Conservation (phyloP, 495 filamentous ascomycete species). For the Clavariopsis aquatica region DNA sequence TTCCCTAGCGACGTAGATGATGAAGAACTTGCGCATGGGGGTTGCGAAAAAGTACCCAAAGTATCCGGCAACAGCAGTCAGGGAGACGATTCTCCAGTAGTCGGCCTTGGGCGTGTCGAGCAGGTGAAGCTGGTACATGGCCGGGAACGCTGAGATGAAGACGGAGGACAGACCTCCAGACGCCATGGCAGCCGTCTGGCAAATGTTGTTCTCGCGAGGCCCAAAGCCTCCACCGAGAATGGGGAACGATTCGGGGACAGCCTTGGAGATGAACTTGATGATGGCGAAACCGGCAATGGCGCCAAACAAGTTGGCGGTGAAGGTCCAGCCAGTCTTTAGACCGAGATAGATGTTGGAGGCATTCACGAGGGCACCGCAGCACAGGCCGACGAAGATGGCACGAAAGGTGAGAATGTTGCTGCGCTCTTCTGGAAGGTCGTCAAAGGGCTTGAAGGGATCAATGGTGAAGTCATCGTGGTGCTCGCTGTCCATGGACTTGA, state of each 20-base stretch:
- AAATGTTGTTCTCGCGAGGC: constrained; percentile 67
- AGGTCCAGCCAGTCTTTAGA: constrained; percentile 67
- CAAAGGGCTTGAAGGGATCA: constrained; percentile 42
- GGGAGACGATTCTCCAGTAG: constrained; percentile 60
- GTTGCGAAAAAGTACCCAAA: constrained; percentile 70
- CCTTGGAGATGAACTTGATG: constrained; percentile 56
- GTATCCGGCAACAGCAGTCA: constrained; percentile 65
- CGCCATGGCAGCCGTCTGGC: constrained; percentile 65
- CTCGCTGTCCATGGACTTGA: constrained; percentile 25
- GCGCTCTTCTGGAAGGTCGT: constrained; percentile 42
- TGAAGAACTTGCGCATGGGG: constrained; percentile 68
- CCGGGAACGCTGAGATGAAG: constrained; percentile 65
- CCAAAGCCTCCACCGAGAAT: constrained; percentile 63
- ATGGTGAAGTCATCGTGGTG: constrained; percentile 29
- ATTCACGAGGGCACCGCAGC: constrained; percentile 62
- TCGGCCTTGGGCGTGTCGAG: constrained; percentile 55
- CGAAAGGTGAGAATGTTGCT: constrained; percentile 58
- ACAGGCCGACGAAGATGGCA: constrained; percentile 57
- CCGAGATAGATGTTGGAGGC: constrained; percentile 68
- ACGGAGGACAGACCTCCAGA: constrained; percentile 64
- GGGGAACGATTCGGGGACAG: constrained; percentile 52
- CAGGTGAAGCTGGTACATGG: constrained; percentile 61
- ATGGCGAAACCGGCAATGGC: constrained; percentile 70
- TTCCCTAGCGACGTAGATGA: constrained; percentile 65
- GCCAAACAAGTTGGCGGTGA: constrained; percentile 53